A percentile compares a stretch with the other conserved stretches of the same genome.
phyloP scores from a whole-genome alignment of 2,329 filamentous ascomycete species.

The Leptosphaerulina australis region DNA sequence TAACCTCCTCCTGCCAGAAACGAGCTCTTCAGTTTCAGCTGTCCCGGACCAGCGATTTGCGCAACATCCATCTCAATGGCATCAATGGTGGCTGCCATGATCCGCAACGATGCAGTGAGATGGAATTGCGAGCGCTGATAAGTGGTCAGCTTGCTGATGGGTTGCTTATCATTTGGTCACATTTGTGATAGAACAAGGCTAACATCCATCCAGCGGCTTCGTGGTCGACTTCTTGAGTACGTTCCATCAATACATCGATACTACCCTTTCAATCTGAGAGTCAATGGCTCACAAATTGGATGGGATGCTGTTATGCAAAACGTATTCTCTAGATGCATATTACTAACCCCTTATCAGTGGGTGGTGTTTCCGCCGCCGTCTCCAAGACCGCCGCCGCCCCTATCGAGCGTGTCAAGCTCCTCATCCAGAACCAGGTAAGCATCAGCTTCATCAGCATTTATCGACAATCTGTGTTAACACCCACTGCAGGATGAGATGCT shows the following conservation, averaged over 20 bases:
- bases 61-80: constrained; percentile 38
- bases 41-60: constrained; percentile 23
- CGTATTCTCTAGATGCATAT: constrained; percentile 19
- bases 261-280: constrained; percentile 26
- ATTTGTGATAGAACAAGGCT: constrained; percentile 18
- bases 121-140: constrained; percentile 27
- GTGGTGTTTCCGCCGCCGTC: constrained; percentile 99
- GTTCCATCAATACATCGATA: constrained; percentile 53
- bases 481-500: constrained; percentile 94
- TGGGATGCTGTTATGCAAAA: constrained; percentile 14
- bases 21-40: constrained; percentile 28
- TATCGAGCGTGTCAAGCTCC: constrained; percentile 99
- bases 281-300: constrained; percentile 32
- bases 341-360: constrained; percentile 71
- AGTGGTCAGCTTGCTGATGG: constrained; percentile 25
- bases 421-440: constrained; percentile 99
- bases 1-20: constrained; percentile 7
- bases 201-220: constrained; percentile 71
- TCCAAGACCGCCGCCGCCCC: constrained; percentile 99
- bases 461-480: constrained; percentile 23
- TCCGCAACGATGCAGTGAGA: constrained; percentile 27
- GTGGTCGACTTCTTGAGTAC: constrained; percentile 98
- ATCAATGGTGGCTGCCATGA: constrained; percentile 27
- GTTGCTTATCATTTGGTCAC: constrained; percentile 17
- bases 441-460: constrained; percentile 33